Evolutionary conservation across 2,329 filamentous ascomycete species (phyloP), one percentile per base, ranked within the genome.

Genomic region (Calonectria pseudoturangicola): DNA sequence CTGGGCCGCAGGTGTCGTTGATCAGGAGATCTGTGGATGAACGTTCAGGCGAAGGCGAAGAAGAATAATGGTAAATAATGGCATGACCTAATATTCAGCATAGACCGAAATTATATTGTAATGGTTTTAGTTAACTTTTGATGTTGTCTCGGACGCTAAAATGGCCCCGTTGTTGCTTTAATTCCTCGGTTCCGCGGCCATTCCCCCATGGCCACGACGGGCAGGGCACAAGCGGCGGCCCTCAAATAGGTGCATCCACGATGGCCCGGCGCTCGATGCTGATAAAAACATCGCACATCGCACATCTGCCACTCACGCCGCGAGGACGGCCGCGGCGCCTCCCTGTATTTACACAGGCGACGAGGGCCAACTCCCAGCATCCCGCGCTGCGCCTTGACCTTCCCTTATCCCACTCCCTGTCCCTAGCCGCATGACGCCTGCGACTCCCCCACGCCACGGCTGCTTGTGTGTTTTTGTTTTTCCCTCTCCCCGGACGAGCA

Each of bases 331-430:
- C n/a, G 33, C 54, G 16, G n/a, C 13, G 28, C n/a, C n/a, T 41
- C 30, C 12, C 33, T 58, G 33, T 28, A 27, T n/a, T 58, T 21
- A 7, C n/a, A 16, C 30, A 18, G 16, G 16, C 54, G 15, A 10
- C 48, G 25, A 16, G 12, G 25, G 25, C 8, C 25, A 39, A 13
- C 51, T 15, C 4, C 33, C 33, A 58, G 12, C 51, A 58, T 58
- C 54, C 54, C 54, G 54, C 54, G 54, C 54, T 7, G 54, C 54
- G 54, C 54, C 54, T 41, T 58, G 54, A 58, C 54, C 54, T 21
- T 58, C 54, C n/a, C 54, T 58, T 58, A 58, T 58, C 54, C 54
- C 54, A 41, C 54, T 39, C 54, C 54, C 54, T 58, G 54, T 41
- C 54, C 21, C 51, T 58, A 58, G 51, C 51, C 51, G 51, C 51